Base-by-base conservation (phyloP, 768 basidiomycete genomes). In the Lactarius vividus region DNA sequence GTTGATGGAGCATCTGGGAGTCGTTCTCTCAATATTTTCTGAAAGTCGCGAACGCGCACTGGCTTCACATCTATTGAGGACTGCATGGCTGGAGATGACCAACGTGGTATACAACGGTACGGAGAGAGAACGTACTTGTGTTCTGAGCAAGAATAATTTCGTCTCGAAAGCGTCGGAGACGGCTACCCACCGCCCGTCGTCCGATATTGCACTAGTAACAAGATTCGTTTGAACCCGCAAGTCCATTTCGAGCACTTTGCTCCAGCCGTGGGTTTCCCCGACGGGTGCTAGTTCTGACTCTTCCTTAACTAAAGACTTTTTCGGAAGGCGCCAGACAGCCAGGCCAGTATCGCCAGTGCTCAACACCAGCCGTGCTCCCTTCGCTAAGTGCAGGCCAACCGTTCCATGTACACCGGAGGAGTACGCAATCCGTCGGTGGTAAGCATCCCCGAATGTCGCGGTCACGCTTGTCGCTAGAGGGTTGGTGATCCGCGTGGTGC, bases 231-330 rank as follows among this genome's bases (percentile, higher is more conserved):
- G 79, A 39, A 92, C 87, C 68, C 85, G 88, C 49, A 99, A 75
- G 64, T 95, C 89, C 91, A 98, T 93, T 73, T 98, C 94, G 61
- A 96, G 78, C 4, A 94, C 81, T 74, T 89, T 91, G 71, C 91
- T 86, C 90, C 93, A 98, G 20, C 84, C 83, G 33, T 80, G 78
- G 16, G 77, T 76, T 55, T 79, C 76, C 26, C 73, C 57, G 11
- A 77, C 76, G 20, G 72, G 71, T 9, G 73, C 71, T 13, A 68
- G 68, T 11, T 70, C 56, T 6, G 69, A 71, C 11, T 75, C 81
- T 37, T 77, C 79, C 3, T 77, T 73, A 3, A 73, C 70, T 29
- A 66, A 62, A 46, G 79, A 74, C 65, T 82, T 83, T 44, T 76
- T 74, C 39, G 81, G 76, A n/a, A 96, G 83, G 68, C 84, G 82